Evolutionary conservation across 1,284 basidiomycete species (phyloP), one percentile per base, ranked within the genome.

Genomic region (Coniophora puteana): DNA sequence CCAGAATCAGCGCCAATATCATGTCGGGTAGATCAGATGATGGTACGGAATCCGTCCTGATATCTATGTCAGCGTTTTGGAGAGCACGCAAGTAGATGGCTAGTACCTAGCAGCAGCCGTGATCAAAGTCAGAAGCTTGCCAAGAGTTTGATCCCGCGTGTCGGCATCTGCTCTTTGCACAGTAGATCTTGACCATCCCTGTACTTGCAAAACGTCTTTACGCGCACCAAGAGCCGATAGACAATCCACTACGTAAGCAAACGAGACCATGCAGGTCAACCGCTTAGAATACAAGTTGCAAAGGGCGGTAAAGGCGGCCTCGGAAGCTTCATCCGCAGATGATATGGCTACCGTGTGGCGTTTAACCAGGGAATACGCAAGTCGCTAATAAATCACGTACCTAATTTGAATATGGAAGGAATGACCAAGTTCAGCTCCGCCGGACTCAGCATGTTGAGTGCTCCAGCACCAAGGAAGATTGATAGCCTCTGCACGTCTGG

Each of bases 1-100:
- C 56, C 4, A 82, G 58, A 5, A 80, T 45, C 33, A 87, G 51
- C 1, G 66, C 56, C 32, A 78, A 49, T 6, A 80, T 50, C n/a
- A 78, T 53, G 40, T 76, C 67, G 3, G 74, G 66, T 3, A 74
- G 54, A n/a, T 80, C 76, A 13, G 62, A 53, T 6, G 45, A 41
- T 18, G 48, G 48, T n/a, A 72, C 52, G 25, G 59, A 57, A 34
- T 57, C 46, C 28, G 59, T 57, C 23, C 74, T 76, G 38, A 5
- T 29, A 40, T 44, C 16, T 46, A 38, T 51, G 14, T 53, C 41
- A 12, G 39, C 33, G 10, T 18, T 22, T 22, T 25, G 14, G 27
- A 20, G 17, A 33, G 6, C 23, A 43, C 8, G 4, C 14, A 40
- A 38, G 13, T 3, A 40, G 2, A 20, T 18, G 13, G 31, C 5